These are phyloP conservation scores for Penicillium hordei DNA, from an alignment of 2,329 filamentous ascomycete species.

Conservation along the genomic window DNA sequence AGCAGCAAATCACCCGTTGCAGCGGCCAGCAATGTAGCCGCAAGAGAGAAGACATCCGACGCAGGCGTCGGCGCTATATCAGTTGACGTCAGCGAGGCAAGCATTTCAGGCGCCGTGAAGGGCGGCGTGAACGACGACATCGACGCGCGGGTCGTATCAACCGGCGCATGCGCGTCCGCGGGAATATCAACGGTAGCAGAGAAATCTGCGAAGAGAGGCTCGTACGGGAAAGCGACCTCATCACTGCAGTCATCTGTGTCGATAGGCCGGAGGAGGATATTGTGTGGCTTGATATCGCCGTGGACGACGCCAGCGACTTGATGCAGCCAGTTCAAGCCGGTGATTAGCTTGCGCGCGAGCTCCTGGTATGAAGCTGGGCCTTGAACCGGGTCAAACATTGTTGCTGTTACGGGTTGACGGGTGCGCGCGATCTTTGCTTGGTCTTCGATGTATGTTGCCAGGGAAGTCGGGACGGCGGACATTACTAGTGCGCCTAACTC, in stretches of 20 bases:
- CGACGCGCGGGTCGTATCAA: slow-evolving; percentile 20
- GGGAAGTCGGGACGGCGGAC: slow-evolving; percentile 44
- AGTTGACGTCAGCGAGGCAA: slow-evolving; percentile 39
- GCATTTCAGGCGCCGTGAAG: slow-evolving; percentile 48
- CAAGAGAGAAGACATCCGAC: slow-evolving; percentile 49
- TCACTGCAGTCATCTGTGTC: slow-evolving; percentile 9
- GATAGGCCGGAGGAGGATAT: slow-evolving; percentile 41
- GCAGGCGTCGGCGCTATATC: slow-evolving; percentile 37
- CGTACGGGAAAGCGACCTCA: slow-evolving; percentile 33
- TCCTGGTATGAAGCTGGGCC: slow-evolving; percentile 42
- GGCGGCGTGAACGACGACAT: slow-evolving; percentile 47
- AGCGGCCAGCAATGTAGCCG: slow-evolving; percentile 46
- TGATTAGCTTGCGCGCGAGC: slow-evolving; percentile 43
- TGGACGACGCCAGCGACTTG: slow-evolving; percentile 43
- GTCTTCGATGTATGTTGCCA: slow-evolving; percentile 44
- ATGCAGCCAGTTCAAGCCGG: slow-evolving; percentile 48
- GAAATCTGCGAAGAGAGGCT: slow-evolving; percentile 48
- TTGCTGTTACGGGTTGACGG: slow-evolving; percentile 39
- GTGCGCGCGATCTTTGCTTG: slow-evolving; percentile 30
- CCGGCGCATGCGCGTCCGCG: slow-evolving; percentile 3
- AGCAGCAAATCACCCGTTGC: slow-evolving; percentile 48
- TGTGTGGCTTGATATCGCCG: slow-evolving; percentile 51
- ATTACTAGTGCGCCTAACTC: slow-evolving; percentile 45
- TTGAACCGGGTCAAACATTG: slow-evolving; percentile 49
- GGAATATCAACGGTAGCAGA: slow-evolving; percentile 40